Evolutionary conservation across 371 early-diverging fungal species (phyloP).

Genomic region (Umbelopsis sp.): DNA sequence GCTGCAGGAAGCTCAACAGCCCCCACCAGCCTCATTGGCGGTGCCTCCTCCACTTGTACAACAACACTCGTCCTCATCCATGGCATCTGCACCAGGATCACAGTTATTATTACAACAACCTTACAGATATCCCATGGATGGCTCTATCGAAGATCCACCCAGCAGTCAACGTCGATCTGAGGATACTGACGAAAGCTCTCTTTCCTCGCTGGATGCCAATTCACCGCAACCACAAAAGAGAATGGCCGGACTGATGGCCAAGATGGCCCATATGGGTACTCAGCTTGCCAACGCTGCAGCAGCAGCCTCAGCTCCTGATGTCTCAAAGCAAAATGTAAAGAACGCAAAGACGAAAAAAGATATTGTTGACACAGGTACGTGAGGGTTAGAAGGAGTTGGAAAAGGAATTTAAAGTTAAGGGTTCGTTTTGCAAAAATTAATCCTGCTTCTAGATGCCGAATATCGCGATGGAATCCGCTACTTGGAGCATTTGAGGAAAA

Average conservation of each 20-base stretch:
- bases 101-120: constrained; percentile 14
- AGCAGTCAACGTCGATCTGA: constrained; percentile 36
- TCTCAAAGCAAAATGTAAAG: constrained; percentile 41
- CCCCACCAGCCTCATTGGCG: constrained; percentile 34
- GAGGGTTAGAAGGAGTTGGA: no score
- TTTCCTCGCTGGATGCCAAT: constrained; percentile 24
- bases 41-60: constrained; percentile 21
- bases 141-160: constrained; percentile 36
- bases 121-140: constrained; percentile 2
- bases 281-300: constrained; percentile 48
- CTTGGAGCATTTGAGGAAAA: constrained; percentile 53
- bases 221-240: constrained; percentile 35
- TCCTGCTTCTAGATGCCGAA: constrained; percentile 46
- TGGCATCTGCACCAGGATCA: constrained; percentile 9
- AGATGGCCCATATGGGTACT: constrained; percentile 40
- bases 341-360: constrained; percentile 56
- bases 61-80: constrained; percentile 14
- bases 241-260: constrained; percentile 45
- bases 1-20: constrained; percentile 31
- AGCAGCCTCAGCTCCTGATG: constrained; percentile 35
- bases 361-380: constrained; percentile 57
- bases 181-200: constrained; percentile 32
- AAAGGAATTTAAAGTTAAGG: background rate
- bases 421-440: background rate
- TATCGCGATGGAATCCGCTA: constrained; percentile 59